Base-by-base conservation (phyloP, 257 asterid genomes). In the Petrea volubilis region DNA sequence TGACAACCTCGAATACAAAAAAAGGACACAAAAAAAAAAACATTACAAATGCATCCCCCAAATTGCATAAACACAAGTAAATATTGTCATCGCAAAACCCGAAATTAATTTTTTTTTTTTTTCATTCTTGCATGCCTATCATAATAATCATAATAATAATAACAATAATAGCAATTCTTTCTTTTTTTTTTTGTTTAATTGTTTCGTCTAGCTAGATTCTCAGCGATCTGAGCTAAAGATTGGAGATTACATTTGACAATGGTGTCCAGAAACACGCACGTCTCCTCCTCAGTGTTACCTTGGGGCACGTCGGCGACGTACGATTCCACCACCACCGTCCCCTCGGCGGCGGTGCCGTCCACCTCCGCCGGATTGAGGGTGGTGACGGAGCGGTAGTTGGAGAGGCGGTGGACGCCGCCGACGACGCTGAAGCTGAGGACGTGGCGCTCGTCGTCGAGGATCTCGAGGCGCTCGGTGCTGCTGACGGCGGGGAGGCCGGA, bases 361-460 rank as follows among this genome's bases (percentile, higher is more conserved):
- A n/a, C n/a, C 3, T 74, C 75, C 27, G 85, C 75, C 25, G 72
- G 67, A 77, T 89, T 95, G 12, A 92, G 84, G 2, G 90, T 87
- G 12, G 97, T 89, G 3, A 91, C 90, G 10, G 96, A 89, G 1
- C 93, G 78, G 76, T 89, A 92, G 74, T 92, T 92, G 14, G 79
- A 86, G 27, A 92, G 52, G 21, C 96, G 86, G 81, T 92, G 97
- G 85, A 84, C 96, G 11, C 96, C 97, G 5, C 96, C 97, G 27
- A 92, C 86, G 2, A 92, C 96, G 79, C 97, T 89, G 78, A 89
- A 92, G 79, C 97, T 87, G 64, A 87, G 81, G 74, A 92, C 89
- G 77, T 89, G 97, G 60, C 82, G 78, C 75, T 89, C 95, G 11
- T 89, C 97, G 73, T 91, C 97, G 3, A 91, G 84, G 60, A 91